These are phyloP conservation scores for Sclerotinia minor DNA, from an alignment of 2,329 filamentous ascomycete species.

Conservation along the genomic window DNA sequence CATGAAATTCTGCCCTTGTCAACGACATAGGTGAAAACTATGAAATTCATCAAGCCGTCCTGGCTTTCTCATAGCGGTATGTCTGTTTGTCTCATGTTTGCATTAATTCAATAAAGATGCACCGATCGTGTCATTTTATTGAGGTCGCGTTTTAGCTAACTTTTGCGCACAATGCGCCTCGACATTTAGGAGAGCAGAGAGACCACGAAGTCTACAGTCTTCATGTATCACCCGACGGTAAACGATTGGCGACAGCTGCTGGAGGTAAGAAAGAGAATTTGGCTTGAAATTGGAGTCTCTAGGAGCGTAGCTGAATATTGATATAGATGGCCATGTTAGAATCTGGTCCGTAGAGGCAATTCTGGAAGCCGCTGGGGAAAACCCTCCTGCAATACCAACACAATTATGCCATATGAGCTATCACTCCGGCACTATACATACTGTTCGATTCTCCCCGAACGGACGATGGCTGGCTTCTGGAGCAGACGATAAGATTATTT, in stretches of 20 bases:
- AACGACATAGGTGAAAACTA: conserved; percentile 44
- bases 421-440: conserved; percentile 95
- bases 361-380: conserved; percentile 71
- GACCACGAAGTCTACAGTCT: conserved; percentile 99
- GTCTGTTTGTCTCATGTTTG: conserved; percentile 34
- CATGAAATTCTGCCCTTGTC: conserved; percentile 36
- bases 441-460: conserved; percentile 94
- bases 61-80: conserved; percentile 92
- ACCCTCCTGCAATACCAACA: conserved; percentile 70
- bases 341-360: conserved; percentile 98
- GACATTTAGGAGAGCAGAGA: conserved; percentile 77
- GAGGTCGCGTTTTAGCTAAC: conserved; percentile 33
- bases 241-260: conserved; percentile 86
- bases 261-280: conserved; percentile 61
- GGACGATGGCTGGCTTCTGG: conserved; percentile 94
- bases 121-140: conserved; percentile 1
- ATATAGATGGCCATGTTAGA: conserved; percentile 85
- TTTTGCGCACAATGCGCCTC: conserved; percentile 36
- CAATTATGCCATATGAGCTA: conserved; percentile 98
- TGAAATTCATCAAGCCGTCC: conserved; percentile 90
- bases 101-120: not conserved
- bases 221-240: conserved; percentile 92
- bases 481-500: conserved; percentile 98
- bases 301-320: conserved; percentile 31
- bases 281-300: conserved; percentile 16